phyloP scores from a whole-genome alignment of 805 yeast genomes.

The Metschnikowia borealis region DNA sequence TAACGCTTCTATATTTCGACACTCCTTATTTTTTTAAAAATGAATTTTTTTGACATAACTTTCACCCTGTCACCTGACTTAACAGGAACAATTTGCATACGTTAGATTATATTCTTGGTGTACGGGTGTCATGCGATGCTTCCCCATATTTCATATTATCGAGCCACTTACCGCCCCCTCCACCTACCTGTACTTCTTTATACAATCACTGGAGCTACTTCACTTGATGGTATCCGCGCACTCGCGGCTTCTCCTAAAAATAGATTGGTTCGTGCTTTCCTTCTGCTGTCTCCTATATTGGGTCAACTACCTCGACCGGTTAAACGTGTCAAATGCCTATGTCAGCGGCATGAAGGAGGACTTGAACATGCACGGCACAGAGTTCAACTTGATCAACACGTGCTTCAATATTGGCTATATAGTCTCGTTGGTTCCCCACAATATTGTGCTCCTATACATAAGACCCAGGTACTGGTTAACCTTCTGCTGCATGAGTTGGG shows the following conservation, averaged over 20 bases:
- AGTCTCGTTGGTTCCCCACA: constrained; percentile 60
- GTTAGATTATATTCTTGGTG: neutral
- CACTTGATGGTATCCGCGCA: neutral
- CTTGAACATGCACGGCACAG: constrained; percentile 42
- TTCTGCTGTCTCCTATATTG: constrained; percentile 41
- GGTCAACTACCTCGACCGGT: constrained; percentile 56
- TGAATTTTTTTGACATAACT: no score
- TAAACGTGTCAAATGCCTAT: constrained; percentile 55
- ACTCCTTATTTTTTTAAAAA: no score
- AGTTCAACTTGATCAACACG: constrained; percentile 50
- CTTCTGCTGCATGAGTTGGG: constrained; percentile 56
- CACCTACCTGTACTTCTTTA: no score
- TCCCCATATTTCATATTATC: neutral
- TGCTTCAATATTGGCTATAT: constrained; percentile 59
- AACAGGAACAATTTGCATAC: no score
- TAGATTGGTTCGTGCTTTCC: constrained; percentile 41
- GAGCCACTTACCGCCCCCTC: no score
- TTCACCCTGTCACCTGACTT: no score
- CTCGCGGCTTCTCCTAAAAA: constrained; percentile 25
- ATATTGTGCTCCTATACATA: constrained; percentile 46
- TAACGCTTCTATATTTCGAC: no score
- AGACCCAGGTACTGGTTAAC: constrained; percentile 57
- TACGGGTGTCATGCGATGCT: neutral
- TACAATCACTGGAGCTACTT: no score
- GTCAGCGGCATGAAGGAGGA: constrained; percentile 67